Conservation (phyloP, 257 asterid genomes). For the Penstemon davidsonii region DNA sequence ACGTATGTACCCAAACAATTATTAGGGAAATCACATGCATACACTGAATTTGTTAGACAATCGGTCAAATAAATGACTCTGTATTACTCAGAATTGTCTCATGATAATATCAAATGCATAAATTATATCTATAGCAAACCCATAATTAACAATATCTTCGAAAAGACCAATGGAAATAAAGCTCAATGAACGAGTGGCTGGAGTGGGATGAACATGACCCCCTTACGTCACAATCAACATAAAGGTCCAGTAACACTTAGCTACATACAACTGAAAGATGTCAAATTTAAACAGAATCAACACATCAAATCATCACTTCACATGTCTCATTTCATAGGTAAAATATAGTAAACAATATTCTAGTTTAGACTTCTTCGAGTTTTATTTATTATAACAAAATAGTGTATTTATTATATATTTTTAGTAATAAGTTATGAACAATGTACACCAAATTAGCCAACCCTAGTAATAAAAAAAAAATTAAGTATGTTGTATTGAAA, state of each 20-base stretch:
- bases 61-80: conserved; percentile 31
- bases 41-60: conserved; percentile 41
- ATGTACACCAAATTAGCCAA: too few species aligned
- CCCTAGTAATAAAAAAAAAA: too few species aligned
- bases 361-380: too few species aligned
- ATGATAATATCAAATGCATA: neutral
- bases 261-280: neutral
- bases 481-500: too few species aligned
- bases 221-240: conserved; percentile 36
- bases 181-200: neutral
- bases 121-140: neutral
- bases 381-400: too few species aligned
- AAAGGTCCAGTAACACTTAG: conserved; percentile 15
- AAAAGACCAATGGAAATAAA: neutral
- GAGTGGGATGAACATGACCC: conserved; percentile 9
- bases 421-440: too few species aligned
- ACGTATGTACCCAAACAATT: neutral
- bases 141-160: neutral
- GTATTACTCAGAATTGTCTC: neutral
- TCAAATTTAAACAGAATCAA: neutral
- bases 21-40: neutral
- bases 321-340: too few species aligned
- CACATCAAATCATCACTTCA: neutral
- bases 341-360: too few species aligned
- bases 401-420: too few species aligned